These are phyloP conservation scores for Penicillium robsamsonii DNA, from an alignment of 495 filamentous ascomycete genomes.

Conservation along the genomic window DNA sequence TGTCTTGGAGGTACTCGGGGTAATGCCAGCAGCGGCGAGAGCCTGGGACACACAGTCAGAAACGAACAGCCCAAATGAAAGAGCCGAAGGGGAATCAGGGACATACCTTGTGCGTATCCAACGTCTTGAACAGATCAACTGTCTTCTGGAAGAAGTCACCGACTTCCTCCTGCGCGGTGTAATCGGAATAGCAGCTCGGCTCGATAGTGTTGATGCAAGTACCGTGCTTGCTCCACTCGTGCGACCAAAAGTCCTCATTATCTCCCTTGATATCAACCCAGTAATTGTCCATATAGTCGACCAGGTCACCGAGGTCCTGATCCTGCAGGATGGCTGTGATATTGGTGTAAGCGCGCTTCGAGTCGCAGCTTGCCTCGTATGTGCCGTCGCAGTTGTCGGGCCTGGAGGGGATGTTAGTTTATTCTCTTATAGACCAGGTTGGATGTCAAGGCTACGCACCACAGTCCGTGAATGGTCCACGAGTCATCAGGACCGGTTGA, in stretches of 20 bases:
- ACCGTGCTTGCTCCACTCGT: constrained; percentile 81
- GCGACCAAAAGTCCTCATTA: constrained; percentile 69
- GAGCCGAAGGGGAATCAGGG: neutral
- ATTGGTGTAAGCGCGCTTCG: constrained; percentile 60
- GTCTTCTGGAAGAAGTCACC: constrained; percentile 58
- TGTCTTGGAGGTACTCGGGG: constrained; percentile 55
- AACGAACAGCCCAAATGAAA: neutral
- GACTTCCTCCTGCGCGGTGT: constrained; percentile 58
- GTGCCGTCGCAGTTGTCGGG: constrained; percentile 79
- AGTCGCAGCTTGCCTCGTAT: constrained; percentile 66
- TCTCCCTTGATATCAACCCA: constrained; percentile 62
- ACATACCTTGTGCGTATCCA: constrained; percentile 58
- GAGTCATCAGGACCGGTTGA: constrained; percentile 64
- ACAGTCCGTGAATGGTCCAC: constrained; percentile 82
- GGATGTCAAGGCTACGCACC: constrained; percentile 33
- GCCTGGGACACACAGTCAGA: constrained; percentile 33
- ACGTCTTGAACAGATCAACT: constrained; percentile 56
- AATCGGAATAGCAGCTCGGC: constrained; percentile 68
- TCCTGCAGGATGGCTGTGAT: constrained; percentile 61
- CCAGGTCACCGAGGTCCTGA: constrained; percentile 54
- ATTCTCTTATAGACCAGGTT: neutral
- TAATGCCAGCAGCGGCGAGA: constrained; percentile 61
- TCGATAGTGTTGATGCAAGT: constrained; percentile 62
- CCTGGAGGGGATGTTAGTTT: constrained; percentile 33
- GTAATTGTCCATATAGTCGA: constrained; percentile 69